Evolutionary conservation across 192 early-diverging fungal species (phyloP), one percentile per base, ranked within the genome.

Genomic region (Podila minutissima): DNA sequence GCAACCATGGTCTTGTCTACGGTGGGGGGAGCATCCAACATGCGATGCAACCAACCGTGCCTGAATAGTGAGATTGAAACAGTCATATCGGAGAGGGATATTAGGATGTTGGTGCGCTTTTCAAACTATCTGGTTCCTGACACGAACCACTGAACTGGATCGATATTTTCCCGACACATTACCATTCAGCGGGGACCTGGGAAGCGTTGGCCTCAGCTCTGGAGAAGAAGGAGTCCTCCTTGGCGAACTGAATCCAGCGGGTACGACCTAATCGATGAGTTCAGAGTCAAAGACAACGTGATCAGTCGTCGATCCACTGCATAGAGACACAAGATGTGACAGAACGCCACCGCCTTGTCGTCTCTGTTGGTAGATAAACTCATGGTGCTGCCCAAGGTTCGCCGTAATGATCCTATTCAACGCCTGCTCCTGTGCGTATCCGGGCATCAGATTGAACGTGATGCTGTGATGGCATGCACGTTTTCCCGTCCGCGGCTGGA

Each of bases 121-220:
- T 11, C 41, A 15, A 15, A 17, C 1, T 46, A 8, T 46, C 15
- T 15, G 41, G 15, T 4, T 12, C 41, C 15, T 17, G 41, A 17
- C 41, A 17, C 15, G 41, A 46, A 8, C 41, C 3, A 46, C 35
- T 1, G 12, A 13, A 17, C 41, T 10, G 3, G 13, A 4, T 17
- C 41, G 41, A 46, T 46, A 12, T 51, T 29, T 20, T 35, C 2
- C 35, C 41, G 9, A 33, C 13, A 7, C n/a, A 51, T 55, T 86
- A 92, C 93, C 93, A 95, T 83, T 90, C 90, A 60, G 93, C 86
- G 29, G 92, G 86, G 61, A 95, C 88, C 79, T 92, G 87, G 55
- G 83, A 86, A 41, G 91, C 86, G 73, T 94, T 92, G 69, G 88
- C 82, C 71, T 81, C 77, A 49, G 77, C 77, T 61, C 77, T 73